phyloP scores from a whole-genome alignment of 83 land plant species.

The Isoetes engelmannii region DNA sequence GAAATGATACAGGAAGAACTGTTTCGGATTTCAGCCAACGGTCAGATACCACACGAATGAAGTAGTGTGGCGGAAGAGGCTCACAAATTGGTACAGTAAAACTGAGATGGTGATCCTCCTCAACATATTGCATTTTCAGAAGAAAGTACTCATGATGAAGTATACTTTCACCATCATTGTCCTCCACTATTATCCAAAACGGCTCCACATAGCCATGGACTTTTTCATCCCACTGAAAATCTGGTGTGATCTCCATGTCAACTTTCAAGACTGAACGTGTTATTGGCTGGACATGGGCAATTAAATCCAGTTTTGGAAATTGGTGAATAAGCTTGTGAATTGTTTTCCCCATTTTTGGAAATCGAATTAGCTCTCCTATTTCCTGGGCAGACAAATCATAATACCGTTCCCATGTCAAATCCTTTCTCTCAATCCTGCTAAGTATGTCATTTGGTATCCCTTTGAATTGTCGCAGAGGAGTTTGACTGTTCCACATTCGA shows the following conservation, averaged over 20 bases:
- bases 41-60: slow-evolving; percentile 87
- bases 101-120: slow-evolving; percentile 73
- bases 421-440: slow-evolving; percentile 80
- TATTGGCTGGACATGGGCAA: slow-evolving; percentile 86
- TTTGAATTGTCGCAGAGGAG: slow-evolving; percentile 85
- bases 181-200: slow-evolving; percentile 91
- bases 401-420: slow-evolving; percentile 87
- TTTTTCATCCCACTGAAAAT: slow-evolving; percentile 90
- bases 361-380: slow-evolving; percentile 80
- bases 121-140: slow-evolving; percentile 82
- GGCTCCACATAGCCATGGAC: slow-evolving; percentile 93
- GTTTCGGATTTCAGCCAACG: slow-evolving; percentile 88
- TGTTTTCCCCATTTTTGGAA: slow-evolving; percentile 63
- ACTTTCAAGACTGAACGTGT: slow-evolving; percentile 75
- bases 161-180: slow-evolving; percentile 88
- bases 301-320: slow-evolving; percentile 77
- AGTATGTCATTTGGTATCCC: slow-evolving; percentile 77
- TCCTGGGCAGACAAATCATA: slow-evolving; percentile 86
- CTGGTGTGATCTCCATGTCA: slow-evolving; percentile 83
- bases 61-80: slow-evolving; percentile 90
- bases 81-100: slow-evolving; percentile 89
- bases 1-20: slow-evolving; percentile 80
- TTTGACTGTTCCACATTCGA: slow-evolving; percentile 94
- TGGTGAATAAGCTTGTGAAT: slow-evolving; percentile 77
- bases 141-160: slow-evolving; percentile 90